Evolutionary conservation across 108 stramenopile species (phyloP).

Genomic region (Parietichytrium sp.): DNA sequence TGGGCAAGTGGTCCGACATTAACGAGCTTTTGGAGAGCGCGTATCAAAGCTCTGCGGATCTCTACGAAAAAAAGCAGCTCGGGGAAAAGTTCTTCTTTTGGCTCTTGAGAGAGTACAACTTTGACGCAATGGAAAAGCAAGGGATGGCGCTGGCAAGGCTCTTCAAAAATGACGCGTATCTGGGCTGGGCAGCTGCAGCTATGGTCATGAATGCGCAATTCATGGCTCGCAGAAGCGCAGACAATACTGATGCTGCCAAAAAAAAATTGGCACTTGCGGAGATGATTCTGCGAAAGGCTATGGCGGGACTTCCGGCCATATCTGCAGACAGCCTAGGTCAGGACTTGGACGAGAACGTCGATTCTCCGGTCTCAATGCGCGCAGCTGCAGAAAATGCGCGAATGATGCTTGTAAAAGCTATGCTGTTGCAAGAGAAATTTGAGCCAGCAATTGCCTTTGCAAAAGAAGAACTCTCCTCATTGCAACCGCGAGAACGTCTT

Average conservation of each 20-base stretch:
- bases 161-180: neutral
- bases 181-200: neutral
- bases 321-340: no score
- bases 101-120: neutral
- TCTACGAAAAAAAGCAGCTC: no score
- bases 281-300: neutral
- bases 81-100: neutral
- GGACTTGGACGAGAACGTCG: neutral
- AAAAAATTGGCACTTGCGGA: slow-evolving; percentile 22
- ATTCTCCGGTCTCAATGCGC: neutral
- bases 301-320: no score
- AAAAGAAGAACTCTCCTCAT: neutral
- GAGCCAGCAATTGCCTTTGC: neutral
- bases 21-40: neutral
- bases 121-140: neutral
- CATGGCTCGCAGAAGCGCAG: neutral
- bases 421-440: neutral
- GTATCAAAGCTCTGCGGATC: neutral
- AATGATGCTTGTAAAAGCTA: neutral
- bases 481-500: neutral
- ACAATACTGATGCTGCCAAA: neutral
- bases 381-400: neutral
- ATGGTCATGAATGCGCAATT: slow-evolving; percentile 24
- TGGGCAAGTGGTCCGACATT: neutral
- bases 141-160: neutral